A percentile compares a stretch with the other conserved stretches of the same genome.
Evolutionary conservation across 192 early-diverging fungal species (phyloP).

Genomic region (Dissophora ornata): DNA sequence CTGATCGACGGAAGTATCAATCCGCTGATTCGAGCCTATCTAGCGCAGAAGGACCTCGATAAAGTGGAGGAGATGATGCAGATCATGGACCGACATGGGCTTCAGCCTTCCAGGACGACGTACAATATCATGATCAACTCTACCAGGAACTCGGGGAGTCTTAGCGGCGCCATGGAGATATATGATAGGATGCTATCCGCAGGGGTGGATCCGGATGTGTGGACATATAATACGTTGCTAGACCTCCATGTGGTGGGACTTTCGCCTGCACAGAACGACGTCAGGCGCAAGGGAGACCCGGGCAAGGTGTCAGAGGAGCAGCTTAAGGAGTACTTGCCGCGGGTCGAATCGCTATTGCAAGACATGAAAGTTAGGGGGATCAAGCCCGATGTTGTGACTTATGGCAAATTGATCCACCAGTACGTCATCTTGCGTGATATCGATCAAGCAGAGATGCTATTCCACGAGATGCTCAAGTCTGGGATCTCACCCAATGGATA

Average conservation of each 20-base stretch:
- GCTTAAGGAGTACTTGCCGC: constrained; percentile 28
- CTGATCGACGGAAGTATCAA: constrained; percentile 44
- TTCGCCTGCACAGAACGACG: neutral
- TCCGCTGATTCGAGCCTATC: constrained; percentile 33
- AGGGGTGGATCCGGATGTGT: constrained; percentile 35
- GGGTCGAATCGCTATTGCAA: constrained; percentile 24
- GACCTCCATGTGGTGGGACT: constrained; percentile 25
- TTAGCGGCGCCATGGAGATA: constrained; percentile 23
- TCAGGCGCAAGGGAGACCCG: constrained; percentile 4
- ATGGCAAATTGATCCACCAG: constrained; percentile 44
- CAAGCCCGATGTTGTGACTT: constrained; percentile 35
- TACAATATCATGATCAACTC: constrained; percentile 52
- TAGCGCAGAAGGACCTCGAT: constrained; percentile 27
- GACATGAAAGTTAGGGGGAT: constrained; percentile 41
- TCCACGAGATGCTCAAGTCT: constrained; percentile 46
- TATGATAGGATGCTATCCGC: constrained; percentile 36
- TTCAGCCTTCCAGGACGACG: constrained; percentile 26
- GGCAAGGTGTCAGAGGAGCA: constrained; percentile 8
- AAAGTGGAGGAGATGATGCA: constrained; percentile 35
- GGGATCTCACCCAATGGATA: constrained; percentile 36
- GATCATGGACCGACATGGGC: constrained; percentile 31
- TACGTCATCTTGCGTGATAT: constrained; percentile 42
- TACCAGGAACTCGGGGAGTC: constrained; percentile 19
- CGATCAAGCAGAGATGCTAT: constrained; percentile 48
- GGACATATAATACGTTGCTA: constrained; percentile 40